Evolutionary conservation across 805 yeast genomes (phyloP).

Genomic region (Teunomyces stri): DNA sequence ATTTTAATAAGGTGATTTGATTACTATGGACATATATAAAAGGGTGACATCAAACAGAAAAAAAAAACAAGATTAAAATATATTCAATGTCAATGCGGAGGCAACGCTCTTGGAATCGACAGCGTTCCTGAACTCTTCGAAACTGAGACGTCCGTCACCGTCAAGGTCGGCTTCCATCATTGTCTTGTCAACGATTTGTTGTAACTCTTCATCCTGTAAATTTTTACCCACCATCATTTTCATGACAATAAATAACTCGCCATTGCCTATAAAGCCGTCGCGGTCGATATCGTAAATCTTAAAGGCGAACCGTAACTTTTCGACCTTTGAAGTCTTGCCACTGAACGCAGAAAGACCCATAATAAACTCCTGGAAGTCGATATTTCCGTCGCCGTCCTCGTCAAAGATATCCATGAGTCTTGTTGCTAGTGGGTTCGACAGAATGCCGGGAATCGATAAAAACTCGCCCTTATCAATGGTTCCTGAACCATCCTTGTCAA

Average conservation of each 20-base stretch:
- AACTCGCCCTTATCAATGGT: slow-evolving; percentile 90
- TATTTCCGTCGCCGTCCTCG: slow-evolving; percentile 86
- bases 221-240: slow-evolving; percentile 97
- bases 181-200: slow-evolving; percentile 95
- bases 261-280: slow-evolving; percentile 93
- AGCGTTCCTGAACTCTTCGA: slow-evolving; percentile 80
- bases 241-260: slow-evolving; percentile 87
- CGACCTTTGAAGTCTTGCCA: slow-evolving; percentile 74
- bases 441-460: slow-evolving; percentile 87
- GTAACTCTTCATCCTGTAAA: slow-evolving; percentile 80
- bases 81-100: slow-evolving; percentile 54
- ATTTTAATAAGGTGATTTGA: background rate
- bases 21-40: background rate
- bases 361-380: slow-evolving; percentile 94
- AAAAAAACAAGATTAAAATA: slow-evolving; percentile 24
- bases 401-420: slow-evolving; percentile 94
- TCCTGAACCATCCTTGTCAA: slow-evolving; percentile 91
- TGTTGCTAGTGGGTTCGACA: slow-evolving; percentile 83
- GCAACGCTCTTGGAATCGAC: slow-evolving; percentile 59
- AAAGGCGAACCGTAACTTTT: slow-evolving; percentile 85
- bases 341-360: slow-evolving; percentile 84
- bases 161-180: slow-evolving; percentile 89
- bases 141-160: slow-evolving; percentile 81
- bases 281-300: slow-evolving; percentile 92
- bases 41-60: too few relatives aligned